Conservation (phyloP, 176 grass and related monocot genomes). For the Oryza officinalis region DNA sequence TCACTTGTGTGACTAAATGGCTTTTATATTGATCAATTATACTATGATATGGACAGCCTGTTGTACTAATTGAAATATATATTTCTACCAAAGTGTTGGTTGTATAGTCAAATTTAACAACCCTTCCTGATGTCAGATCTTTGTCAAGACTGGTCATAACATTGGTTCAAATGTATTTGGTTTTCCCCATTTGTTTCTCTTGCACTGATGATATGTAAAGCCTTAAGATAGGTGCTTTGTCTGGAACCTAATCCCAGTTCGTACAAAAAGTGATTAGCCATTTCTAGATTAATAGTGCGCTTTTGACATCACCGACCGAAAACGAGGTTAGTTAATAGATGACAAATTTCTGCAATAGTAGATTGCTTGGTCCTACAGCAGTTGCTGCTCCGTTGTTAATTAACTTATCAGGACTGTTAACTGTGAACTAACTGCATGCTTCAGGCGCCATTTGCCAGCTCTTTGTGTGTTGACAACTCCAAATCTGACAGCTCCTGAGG, state of each 20-base stretch:
- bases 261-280: conserved; percentile 38
- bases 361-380: conserved; percentile 41
- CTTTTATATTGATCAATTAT: conserved; percentile 35
- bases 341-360: conserved; percentile 23
- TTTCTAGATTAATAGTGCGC: conserved; percentile 44
- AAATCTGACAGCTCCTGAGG: conserved; percentile 36
- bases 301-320: conserved; percentile 36
- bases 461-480: conserved; percentile 32
- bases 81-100: conserved; percentile 23
- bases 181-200: conserved; percentile 32
- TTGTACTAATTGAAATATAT: conserved; percentile 5
- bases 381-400: conserved; percentile 34
- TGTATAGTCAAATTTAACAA: conserved; percentile 43
- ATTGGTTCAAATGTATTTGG: conserved; percentile 35
- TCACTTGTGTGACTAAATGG: not conserved
- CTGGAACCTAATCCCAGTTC: conserved; percentile 51
- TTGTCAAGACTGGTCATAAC: conserved; percentile 29
- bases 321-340: conserved; percentile 41
- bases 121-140: conserved; percentile 32
- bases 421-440: conserved; percentile 15
- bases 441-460: conserved; percentile 26
- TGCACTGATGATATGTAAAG: conserved; percentile 41
- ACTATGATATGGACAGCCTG: conserved; percentile 44
- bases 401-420: conserved; percentile 41
- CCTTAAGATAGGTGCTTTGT: conserved; percentile 36